Percentiles rank a stretch among this genome's conserved stretches.
These are phyloP conservation scores for Trichosporon inkin DNA, from an alignment of 1,284 basidiomycete genomes.

Conservation along the genomic window DNA sequence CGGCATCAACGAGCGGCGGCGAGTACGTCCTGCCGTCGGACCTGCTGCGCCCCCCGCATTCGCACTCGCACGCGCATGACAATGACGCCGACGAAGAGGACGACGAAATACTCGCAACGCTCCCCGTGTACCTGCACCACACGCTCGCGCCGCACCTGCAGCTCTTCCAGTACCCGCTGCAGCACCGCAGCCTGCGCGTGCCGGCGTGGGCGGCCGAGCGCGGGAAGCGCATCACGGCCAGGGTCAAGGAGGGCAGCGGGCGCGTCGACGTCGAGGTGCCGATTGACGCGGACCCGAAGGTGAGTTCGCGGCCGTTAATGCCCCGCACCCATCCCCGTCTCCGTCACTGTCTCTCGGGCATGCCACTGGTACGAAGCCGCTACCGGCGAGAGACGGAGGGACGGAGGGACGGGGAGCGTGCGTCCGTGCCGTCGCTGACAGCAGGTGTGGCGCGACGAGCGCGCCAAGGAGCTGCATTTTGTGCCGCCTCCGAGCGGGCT, in stretches of 20 bases:
- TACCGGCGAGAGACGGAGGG: too few relatives aligned
- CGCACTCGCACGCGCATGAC: neutral
- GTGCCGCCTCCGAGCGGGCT: slow-evolving; percentile 5
- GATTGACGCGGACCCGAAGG: slow-evolving; percentile 38
- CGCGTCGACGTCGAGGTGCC: slow-evolving; percentile 49
- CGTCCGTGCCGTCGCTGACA: too few relatives aligned
- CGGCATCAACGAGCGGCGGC: neutral
- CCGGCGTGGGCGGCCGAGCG: slow-evolving; percentile 41
- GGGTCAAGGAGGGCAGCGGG: slow-evolving; percentile 44
- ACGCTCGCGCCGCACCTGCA: slow-evolving; percentile 33
- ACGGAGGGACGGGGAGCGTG: too few relatives aligned
- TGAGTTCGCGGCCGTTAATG: slow-evolving; percentile 13
- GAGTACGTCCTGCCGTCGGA: neutral
- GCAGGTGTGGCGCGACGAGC: slow-evolving; percentile 43
- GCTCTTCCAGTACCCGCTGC: slow-evolving; percentile 48
- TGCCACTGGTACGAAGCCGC: too few relatives aligned
- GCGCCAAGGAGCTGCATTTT: slow-evolving; percentile 43
- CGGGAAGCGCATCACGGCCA: slow-evolving; percentile 42
- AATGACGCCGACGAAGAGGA: slow-evolving; percentile 30
- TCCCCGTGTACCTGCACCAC: slow-evolving; percentile 47
- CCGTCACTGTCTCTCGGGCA: too few relatives aligned
- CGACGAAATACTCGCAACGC: slow-evolving; percentile 38
- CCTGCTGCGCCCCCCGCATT: neutral
- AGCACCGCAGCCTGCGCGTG: slow-evolving; percentile 34
- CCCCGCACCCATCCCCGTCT: too few relatives aligned